Conservation (phyloP, 2,329 filamentous ascomycete species). For the Pezicula radicicola region DNA sequence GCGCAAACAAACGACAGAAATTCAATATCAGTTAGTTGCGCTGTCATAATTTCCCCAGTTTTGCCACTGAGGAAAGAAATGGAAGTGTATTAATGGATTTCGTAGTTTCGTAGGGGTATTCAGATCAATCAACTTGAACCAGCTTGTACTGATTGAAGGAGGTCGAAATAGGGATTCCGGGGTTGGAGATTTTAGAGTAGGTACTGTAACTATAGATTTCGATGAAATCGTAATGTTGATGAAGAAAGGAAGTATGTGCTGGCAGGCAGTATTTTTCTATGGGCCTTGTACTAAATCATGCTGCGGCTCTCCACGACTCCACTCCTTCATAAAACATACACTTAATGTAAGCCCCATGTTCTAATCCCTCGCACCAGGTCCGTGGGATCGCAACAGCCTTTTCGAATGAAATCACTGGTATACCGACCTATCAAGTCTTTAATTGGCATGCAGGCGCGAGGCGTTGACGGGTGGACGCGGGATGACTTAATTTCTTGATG, state of each 20-base stretch:
- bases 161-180: constrained; percentile 22
- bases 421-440: neutral
- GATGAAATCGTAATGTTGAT: constrained; percentile 29
- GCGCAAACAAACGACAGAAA: constrained; percentile 30
- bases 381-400: too few species aligned
- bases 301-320: too few species aligned
- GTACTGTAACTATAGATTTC: constrained; percentile 18
- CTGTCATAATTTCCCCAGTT: constrained; percentile 25
- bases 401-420: too few species aligned
- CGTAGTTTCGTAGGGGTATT: too few species aligned
- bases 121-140: too few species aligned
- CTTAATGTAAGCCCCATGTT: too few species aligned
- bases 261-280: too few species aligned
- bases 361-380: too few species aligned
- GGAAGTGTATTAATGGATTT: constrained; percentile 25
- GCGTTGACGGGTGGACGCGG: neutral
- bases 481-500: constrained; percentile 31
- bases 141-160: constrained; percentile 26
- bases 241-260: too few species aligned
- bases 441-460: constrained; percentile 15
- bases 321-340: too few species aligned
- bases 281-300: too few species aligned
- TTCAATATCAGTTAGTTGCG: constrained; percentile 24
- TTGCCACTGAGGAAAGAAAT: constrained; percentile 31
- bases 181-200: constrained; percentile 27